Base-by-base conservation (phyloP, 805 yeast genomes). In the Wickerhamomyces kurtzmanii region DNA sequence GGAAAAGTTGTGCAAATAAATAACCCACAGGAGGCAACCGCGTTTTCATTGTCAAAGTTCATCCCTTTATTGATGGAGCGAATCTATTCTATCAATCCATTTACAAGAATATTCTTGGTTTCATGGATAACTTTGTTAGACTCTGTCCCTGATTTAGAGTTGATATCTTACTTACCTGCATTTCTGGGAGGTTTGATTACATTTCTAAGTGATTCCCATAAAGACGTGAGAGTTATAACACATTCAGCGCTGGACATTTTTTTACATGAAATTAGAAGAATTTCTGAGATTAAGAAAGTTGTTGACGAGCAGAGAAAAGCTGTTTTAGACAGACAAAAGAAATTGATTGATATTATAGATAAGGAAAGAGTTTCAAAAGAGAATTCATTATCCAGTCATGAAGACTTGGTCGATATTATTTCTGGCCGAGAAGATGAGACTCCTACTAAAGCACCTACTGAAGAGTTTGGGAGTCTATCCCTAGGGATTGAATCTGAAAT, bases 61-160 rank as follows among this genome's bases (percentile, higher is more conserved):
- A 83, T 91, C 21, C 97, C 97, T 0, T 61, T 93, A n/a, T 56
- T 91, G 24, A 74, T 81, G 37, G 98, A 91, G 50, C 64, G 97
- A 38, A 84, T 91, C 56, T 84, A 84, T 45, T 87, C 91, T 1
- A 79, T 84, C 18, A 93, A 91, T 43, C 96, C 97, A 2, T 83
- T 81, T 45, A 86, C 96, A 0, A 68, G 96, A 39, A 79, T 85
- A 58, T 91, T 91, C 45, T 59, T 91, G 31, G 89, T 91, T 9
- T 83, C 93, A 28, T 91, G 98, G 98, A 66, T 91, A 26, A 80
- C 85, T 38, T 68, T 91, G n/a, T 62, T 91, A 27, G 91, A 89
- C 52, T 85, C 91, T 8, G 84, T 87, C 6, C 97, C 98, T 0
- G 93, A 89, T 29, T 61, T 89, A 30, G 96, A 89, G 42, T 59